These are phyloP conservation scores for Knoxia roxburghii DNA, from an alignment of 257 asterid genomes.

Conservation along the genomic window DNA sequence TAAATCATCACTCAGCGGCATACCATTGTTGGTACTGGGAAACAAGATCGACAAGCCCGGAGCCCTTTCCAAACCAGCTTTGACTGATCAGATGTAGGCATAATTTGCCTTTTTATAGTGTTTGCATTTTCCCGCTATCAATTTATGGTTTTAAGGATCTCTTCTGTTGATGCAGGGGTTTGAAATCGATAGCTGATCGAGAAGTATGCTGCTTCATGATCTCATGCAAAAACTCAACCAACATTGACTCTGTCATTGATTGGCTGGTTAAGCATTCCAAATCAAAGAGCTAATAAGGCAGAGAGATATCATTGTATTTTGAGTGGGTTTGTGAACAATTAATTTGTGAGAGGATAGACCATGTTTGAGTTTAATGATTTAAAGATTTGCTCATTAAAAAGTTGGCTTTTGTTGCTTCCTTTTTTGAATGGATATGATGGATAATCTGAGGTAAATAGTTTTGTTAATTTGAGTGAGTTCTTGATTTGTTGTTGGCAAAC, in stretches of 20 bases:
- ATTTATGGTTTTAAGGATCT: not conserved
- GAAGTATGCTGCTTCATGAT: slow-evolving; percentile 99
- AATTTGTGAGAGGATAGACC: slow-evolving; percentile 7
- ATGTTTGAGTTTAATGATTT: slow-evolving; percentile 9
- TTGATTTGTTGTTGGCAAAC: not conserved
- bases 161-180: slow-evolving; percentile 53
- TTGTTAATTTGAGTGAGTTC: slow-evolving; percentile 16
- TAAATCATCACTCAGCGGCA: slow-evolving; percentile 82
- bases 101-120: not conserved
- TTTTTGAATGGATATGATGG: not conserved
- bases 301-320: slow-evolving; percentile 3
- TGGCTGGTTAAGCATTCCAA: slow-evolving; percentile 96
- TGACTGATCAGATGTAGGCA: slow-evolving; percentile 80
- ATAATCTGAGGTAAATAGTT: slow-evolving; percentile 20
- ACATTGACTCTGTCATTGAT: slow-evolving; percentile 90
- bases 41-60: slow-evolving; percentile 86
- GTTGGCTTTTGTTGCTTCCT: slow-evolving; percentile 14
- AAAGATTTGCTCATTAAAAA: slow-evolving; percentile 12
- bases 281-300: slow-evolving; percentile 68
- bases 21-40: slow-evolving; percentile 87
- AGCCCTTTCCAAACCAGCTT: slow-evolving; percentile 67
- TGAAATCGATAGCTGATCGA: slow-evolving; percentile 71
- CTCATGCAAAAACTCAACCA: slow-evolving; percentile 94
- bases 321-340: not conserved
- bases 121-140: not conserved